These are phyloP conservation scores for Gigaspora rosea DNA, from an alignment of 192 early-diverging fungal genomes.

Conservation along the genomic window DNA sequence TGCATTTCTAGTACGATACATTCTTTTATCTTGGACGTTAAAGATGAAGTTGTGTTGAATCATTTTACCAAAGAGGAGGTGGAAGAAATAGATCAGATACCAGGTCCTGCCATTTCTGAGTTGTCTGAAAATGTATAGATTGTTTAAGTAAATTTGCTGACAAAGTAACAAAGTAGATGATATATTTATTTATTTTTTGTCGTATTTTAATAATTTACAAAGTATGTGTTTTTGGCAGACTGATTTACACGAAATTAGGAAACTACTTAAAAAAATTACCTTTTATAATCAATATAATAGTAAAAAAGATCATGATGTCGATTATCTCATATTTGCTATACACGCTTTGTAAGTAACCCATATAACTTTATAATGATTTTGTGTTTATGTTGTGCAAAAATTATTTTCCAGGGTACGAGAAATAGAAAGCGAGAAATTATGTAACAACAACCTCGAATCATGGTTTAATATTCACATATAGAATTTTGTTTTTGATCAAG, in stretches of 20 bases:
- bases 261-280: not conserved
- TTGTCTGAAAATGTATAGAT: not conserved
- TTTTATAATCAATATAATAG: not conserved
- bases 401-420: constrained; percentile 4
- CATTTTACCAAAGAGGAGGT: constrained; percentile 18
- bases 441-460: not conserved
- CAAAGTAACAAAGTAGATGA: not conserved
- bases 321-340: constrained; percentile 30
- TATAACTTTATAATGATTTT: not conserved
- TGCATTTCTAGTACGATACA: constrained; percentile 13
- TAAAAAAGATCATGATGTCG: constrained; percentile 15
- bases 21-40: constrained; percentile 15
- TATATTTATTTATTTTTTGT: not conserved
- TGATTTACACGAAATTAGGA: not conserved
- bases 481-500: not conserved
- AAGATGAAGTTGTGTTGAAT: not conserved
- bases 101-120: not conserved
- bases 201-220: not conserved
- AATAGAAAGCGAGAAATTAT: constrained; percentile 9
- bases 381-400: not conserved
- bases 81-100: constrained; percentile 3
- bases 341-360: constrained; percentile 7
- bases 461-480: constrained; percentile 28
- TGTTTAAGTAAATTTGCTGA: not conserved
- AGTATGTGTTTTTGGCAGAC: not conserved